Evolutionary conservation across 768 basidiomycete genomes (phyloP), one percentile per base, ranked within the genome.

Genomic region (Rhodosporidiobolus sp.): DNA sequence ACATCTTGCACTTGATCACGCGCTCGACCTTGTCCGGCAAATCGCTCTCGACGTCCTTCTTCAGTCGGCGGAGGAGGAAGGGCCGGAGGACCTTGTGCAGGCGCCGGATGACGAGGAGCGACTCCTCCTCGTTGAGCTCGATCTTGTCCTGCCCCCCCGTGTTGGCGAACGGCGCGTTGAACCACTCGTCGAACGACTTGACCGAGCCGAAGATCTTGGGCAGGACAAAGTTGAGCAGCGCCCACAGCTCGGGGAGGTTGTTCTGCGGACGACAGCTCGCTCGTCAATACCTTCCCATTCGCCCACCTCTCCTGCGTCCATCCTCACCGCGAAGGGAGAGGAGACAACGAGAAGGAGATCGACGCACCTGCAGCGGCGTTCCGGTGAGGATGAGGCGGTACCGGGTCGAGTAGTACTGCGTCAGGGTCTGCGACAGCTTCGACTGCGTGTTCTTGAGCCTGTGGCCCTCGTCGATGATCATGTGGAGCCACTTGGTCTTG

Each of bases 171-270:
- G 96, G 96, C 3, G 95, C 96, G 83, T 97, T 98, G 86, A 98
- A 99, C 96, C 96, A 99, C 79, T 98, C 96, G 78, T 98, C 96
- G 80, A 99, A 98, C 30, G 94, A 95, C 81, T 97, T 95, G 72
- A 96, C 94, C 1, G 95, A 98, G 83, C 97, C 98, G 86, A 99
- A 98, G 80, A 98, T 88, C 88, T 79, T 94, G 90, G 96, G 96
- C 16, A 99, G 86, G 73, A 99, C 92, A 76, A 97, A 99, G 80
- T 98, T 97, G 58, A 99, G 87, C 20, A 98, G 83, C 2, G 92
- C 89, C 96, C 96, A 98, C 5, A 99, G 84, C 80, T 99, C 96
- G 24, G 91, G 87, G 4, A 99, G 85, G 78, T 98, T 99, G 82
- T 99, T 99, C 93, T 99, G 79, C 2, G 35, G 7, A 46, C 93